Base-by-base conservation (phyloP, 2,329 filamentous ascomycete species). In the Fusarium chlamydosporum region DNA sequence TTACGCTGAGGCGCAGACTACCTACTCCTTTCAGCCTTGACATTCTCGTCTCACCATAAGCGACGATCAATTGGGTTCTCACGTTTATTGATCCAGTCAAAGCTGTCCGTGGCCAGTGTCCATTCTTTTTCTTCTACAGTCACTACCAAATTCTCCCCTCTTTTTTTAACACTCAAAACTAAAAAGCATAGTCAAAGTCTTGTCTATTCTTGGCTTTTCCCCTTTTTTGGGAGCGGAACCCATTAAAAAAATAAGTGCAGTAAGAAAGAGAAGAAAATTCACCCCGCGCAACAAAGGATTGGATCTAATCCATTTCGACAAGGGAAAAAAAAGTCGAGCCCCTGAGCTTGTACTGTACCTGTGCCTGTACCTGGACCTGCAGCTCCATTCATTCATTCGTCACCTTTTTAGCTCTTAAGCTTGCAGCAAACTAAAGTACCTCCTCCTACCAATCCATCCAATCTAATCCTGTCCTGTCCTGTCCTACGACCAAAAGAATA, bases 261-360 rank as follows among this genome's bases (percentile, higher is more conserved):
- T 26, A 33, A 53, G 42, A 52, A 20, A 29, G 29, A 15, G 12
- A 13, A 54, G 43, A 66, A 56, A 26, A 63, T 6, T n/a, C 40
- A 65, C 67, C 67, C 70, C 67, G 67, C 67, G 67, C 60, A 46
- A 48, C 20, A 11, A 40, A 27, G n/a, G 47, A 50, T 51, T 40
- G 34, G 47, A 51, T 34, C 26, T 18, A 31, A 64, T 58, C 65
- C 58, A 58, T 23, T 23, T 41, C 29, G 18, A 53, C 48, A 18
- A 52, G n/a, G n/a, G 27, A 16, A 41, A 15, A 35, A 37, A 59
- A 20, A 43, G 23, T 43, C 67, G 20, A 70, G 66, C 66, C 67
- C 67, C 67, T 70, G 67, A 69, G 50, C 64, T 58, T 62, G 60
- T 47, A 46, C 43, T 52, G 38, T 41, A 29, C n/a, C 27, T 40